phyloP scores from a whole-genome alignment of 768 basidiomycete genomes.

The Brasilioporus rufonigricans region DNA sequence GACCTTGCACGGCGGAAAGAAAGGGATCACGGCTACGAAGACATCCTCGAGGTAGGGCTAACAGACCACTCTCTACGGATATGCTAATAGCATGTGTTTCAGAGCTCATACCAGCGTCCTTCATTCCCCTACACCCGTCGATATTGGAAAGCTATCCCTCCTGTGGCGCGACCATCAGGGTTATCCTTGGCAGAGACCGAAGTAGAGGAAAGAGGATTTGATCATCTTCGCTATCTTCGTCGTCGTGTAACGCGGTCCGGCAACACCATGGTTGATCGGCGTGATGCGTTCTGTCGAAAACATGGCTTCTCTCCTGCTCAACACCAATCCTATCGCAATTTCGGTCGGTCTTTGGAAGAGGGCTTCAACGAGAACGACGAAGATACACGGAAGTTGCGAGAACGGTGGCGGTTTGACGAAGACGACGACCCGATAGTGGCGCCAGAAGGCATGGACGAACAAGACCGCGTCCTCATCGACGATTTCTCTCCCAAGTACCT shows the following conservation, averaged over 20 bases:
- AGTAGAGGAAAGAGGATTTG: slow-evolving; percentile 21
- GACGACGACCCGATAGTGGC: slow-evolving; percentile 59
- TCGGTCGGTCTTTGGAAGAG: slow-evolving; percentile 29
- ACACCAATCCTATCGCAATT: slow-evolving; percentile 7
- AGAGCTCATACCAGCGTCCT: slow-evolving; percentile 73
- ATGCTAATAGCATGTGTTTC: slow-evolving; percentile 9
- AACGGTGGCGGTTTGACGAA: slow-evolving; percentile 67
- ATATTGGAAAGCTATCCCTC: slow-evolving; percentile 62
- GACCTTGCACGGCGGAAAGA: slow-evolving; percentile 64
- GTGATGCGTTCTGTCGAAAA: slow-evolving; percentile 34
- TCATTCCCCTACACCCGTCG: slow-evolving; percentile 57
- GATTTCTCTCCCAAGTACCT: slow-evolving; percentile 65
- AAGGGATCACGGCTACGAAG: slow-evolving; percentile 81
- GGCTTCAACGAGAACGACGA: slow-evolving; percentile 31
- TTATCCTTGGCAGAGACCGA: slow-evolving; percentile 27
- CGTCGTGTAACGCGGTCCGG: slow-evolving; percentile 83
- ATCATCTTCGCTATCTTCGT: slow-evolving; percentile 45
- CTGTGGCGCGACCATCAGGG: slow-evolving; percentile 34
- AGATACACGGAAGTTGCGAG: slow-evolving; percentile 44
- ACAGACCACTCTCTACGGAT: not conserved
- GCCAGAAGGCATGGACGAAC: slow-evolving; percentile 63
- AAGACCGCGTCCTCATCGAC: slow-evolving; percentile 66
- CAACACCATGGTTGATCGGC: slow-evolving; percentile 71
- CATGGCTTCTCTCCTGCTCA: slow-evolving; percentile 19
- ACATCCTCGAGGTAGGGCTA: slow-evolving; percentile 69